phyloP scores from a whole-genome alignment of 371 early-diverging fungal genomes.

The Mucor circinelloides region DNA sequence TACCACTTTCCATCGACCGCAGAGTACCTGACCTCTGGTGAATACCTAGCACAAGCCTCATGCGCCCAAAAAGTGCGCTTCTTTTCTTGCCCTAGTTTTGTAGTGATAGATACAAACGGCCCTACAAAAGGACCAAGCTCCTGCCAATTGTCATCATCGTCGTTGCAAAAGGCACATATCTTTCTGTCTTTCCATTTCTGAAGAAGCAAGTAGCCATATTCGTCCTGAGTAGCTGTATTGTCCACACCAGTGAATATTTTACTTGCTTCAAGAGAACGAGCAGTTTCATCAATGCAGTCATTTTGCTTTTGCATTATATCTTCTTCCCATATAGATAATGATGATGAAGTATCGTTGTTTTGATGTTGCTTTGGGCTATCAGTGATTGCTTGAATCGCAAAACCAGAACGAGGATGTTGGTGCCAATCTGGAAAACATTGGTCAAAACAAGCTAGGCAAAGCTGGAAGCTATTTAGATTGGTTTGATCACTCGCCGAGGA shows the following conservation, averaged over 20 bases:
- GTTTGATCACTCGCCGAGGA: slow-evolving; percentile 60
- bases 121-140: slow-evolving; percentile 65
- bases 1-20: slow-evolving; percentile 75
- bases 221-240: slow-evolving; percentile 33
- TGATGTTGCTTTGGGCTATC: slow-evolving; percentile 16
- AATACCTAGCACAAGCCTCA: slow-evolving; percentile 80
- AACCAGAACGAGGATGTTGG: slow-evolving; percentile 76
- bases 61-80: slow-evolving; percentile 83
- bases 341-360: background rate
- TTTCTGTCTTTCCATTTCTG: slow-evolving; percentile 60
- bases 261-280: slow-evolving; percentile 29
- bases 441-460: slow-evolving; percentile 78
- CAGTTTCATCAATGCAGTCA: background rate
- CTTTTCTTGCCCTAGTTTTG: slow-evolving; percentile 53
- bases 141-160: slow-evolving; percentile 63
- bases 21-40: slow-evolving; percentile 80
- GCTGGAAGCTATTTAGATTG: slow-evolving; percentile 53
- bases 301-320: slow-evolving; percentile 54
- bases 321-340: slow-evolving; percentile 56
- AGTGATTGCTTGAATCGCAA: slow-evolving; percentile 74
- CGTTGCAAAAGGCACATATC: slow-evolving; percentile 77
- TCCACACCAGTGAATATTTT: slow-evolving; percentile 39
- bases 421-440: slow-evolving; percentile 75
- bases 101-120: slow-evolving; percentile 48
- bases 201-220: slow-evolving; percentile 46